Evolutionary conservation across 306 rosid genomes (phyloP).

Genomic region (Acacia confusa): DNA sequence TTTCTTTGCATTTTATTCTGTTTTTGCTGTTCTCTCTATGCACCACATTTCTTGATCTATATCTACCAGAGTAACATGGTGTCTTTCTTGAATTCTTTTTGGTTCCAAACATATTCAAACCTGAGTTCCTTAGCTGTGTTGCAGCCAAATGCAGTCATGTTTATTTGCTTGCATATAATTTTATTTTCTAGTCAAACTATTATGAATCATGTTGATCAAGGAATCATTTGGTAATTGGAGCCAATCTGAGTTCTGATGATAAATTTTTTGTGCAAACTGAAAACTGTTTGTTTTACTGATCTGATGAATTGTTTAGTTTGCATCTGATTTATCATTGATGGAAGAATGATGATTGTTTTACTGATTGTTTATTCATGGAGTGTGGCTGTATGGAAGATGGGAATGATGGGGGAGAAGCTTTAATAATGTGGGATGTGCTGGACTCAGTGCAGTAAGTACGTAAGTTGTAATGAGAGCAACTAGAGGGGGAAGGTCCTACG

Average conservation of each 20-base stretch:
- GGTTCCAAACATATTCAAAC: background rate
- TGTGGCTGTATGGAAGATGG: background rate
- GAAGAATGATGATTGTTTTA: background rate
- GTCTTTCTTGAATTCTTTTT: background rate
- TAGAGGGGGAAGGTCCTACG: conserved; percentile 3
- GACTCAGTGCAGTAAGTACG: background rate
- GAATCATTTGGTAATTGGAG: conserved; percentile 2
- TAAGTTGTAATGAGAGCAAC: conserved; percentile 7
- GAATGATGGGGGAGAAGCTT: conserved; percentile 1
- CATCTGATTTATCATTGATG: conserved; percentile 5
- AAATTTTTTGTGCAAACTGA: background rate
- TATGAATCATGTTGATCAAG: background rate
- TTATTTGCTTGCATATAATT: conserved; percentile 24
- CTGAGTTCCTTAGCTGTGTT: conserved; percentile 4
- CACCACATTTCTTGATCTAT: background rate
- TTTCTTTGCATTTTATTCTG: conserved; percentile 1
- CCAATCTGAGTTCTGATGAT: conserved; percentile 7
- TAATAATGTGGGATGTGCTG: conserved; percentile 7
- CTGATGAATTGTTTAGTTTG: background rate
- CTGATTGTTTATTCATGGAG: background rate
- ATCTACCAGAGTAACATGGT: background rate
- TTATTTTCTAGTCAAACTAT: background rate
- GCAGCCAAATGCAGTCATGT: background rate
- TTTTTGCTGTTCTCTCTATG: background rate
- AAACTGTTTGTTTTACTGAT: background rate